Evolutionary conservation across 2,329 filamentous ascomycete species (phyloP).

Genomic region (Aspergillus fumigatiaffinis): DNA sequence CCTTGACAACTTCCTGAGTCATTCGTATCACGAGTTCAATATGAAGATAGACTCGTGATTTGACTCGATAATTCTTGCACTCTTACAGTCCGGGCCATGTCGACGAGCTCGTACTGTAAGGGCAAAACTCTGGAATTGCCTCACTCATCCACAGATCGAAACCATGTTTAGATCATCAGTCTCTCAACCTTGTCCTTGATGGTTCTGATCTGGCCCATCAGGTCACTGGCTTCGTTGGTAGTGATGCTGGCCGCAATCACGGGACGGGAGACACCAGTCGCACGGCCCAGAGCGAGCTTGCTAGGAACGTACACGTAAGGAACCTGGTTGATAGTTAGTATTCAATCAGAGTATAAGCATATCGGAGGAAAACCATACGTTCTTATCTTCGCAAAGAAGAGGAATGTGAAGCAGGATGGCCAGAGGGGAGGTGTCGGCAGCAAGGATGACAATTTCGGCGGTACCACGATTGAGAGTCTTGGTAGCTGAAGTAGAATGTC

Average conservation of each 20-base stretch:
- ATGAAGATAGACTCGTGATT: neutral
- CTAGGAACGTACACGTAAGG: conserved; percentile 68
- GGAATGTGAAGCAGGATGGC: conserved; percentile 87
- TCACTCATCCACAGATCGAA: neutral
- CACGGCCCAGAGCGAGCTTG: conserved; percentile 82
- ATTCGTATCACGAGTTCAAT: neutral
- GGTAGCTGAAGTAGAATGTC: conserved; percentile 49
- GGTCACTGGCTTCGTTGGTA: conserved; percentile 84
- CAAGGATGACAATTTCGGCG: conserved; percentile 81
- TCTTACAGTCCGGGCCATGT: neutral
- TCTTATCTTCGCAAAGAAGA: conserved; percentile 75
- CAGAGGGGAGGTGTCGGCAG: conserved; percentile 81
- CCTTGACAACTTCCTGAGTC: neutral
- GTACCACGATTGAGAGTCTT: conserved; percentile 91
- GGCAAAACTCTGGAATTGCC: neutral
- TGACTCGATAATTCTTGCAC: neutral
- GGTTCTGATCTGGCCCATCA: conserved; percentile 79
- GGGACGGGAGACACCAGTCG: conserved; percentile 81
- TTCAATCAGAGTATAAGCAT: neutral
- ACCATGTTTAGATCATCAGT: conserved; percentile 71
- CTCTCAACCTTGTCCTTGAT: conserved; percentile 96
- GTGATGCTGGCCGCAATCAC: conserved; percentile 89
- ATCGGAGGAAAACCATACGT: conserved; percentile 38
- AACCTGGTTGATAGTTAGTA: conserved; percentile 21
- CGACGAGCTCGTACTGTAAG: neutral